Evolutionary conservation across 2,329 filamentous ascomycete genomes (phyloP), one percentile per base, ranked within the genome.

Genomic region (Fusarium sp.): DNA sequence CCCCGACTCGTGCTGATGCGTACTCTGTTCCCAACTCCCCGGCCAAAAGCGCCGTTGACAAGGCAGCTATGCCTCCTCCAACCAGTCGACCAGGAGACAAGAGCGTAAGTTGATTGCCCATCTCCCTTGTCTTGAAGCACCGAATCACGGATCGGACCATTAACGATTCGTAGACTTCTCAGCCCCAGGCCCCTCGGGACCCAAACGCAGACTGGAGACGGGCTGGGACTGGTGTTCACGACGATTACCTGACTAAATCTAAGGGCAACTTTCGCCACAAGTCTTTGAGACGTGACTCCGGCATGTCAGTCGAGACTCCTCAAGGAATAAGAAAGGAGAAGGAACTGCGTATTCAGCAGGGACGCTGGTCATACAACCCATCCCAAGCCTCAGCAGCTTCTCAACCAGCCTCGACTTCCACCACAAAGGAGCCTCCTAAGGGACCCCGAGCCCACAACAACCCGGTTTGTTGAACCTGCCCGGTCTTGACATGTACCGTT

Each of bases 281-380:
- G 0, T 72, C 61, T 1, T 2, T 73, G 13, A 58, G 71, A 61
- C 60, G 71, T 0, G 64, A 34, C 4, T 54, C 42, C 0, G 65
- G 71, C 0, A 61, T 58, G 23, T 0, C 16, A 0, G 62, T 69
- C 3, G 14, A 62, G 5, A 66, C 60, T 1, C 63, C 70, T 0
- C 20, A 25, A 1, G 38, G 6, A 1, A 29, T 73, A 9, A 53
- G 65, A 0, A 14, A 8, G 3, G 61, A 46, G 1, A 57, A 62
- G 1, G 2, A 18, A 0, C 10, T 20, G 31, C 6, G 42, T 1
- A 42, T 23, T 2, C 9, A 42, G 14, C 1, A 44, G 18, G 38
- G 42, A 1, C 31, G n/a, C 2, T 64, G 62, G 57, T 11, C 13
- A 6, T 4, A 33, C 3, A 8, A 18, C 2, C n/a, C 36, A n/a